Base-by-base conservation (phyloP, 164 flowering plant species). In the Saururus chinensis region DNA sequence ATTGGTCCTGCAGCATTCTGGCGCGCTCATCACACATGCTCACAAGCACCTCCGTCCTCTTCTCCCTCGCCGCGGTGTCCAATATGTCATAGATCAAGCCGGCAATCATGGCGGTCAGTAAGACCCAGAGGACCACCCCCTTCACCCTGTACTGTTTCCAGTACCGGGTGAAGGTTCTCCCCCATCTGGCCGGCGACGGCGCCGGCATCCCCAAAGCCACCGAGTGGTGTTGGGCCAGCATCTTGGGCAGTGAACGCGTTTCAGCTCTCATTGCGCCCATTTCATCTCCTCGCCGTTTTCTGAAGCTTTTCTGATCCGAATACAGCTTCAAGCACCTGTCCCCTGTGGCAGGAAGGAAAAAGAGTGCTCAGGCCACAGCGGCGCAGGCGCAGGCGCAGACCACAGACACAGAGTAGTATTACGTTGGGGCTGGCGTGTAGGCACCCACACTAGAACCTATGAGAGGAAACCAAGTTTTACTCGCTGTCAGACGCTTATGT, bases 1-100 rank as follows among this genome's bases (percentile, higher is more conserved):
- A 92, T 53, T 87, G 96, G 74, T 92, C 98, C 65, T 89, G 95
- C 76, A 92, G 72, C 93, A 92, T 89, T 56, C 96, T 77, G 7
- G 95, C 92, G 41, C 98, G 71, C 70, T 87, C 85, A 66, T 92
- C 95, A 70, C 98, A 92, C 91, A 86, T 81, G 61, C 87, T 80
- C 8, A 73, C 76, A 56, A 92, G 75, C 11, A 74, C 79, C 60
- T 89, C 95, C 59, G 74, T 78, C 64, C 95, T 85, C 62, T 82
- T 82, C 63, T 66, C 83, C 70, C 79, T 70, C 63, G 64, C 74
- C 21, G 68, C 76, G 64, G 63, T 82, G 60, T 86, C 85, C 79
- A 81, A 70, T 1, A 60, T 26, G 57, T 57, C 61, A 70, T 78
- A 91, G 53, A 82, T 54, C 8, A 25, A 16, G 57, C 53, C 22